Evolutionary conservation across 345 rosid genomes (phyloP).

Genomic region (Noccaea bulbosa): DNA sequence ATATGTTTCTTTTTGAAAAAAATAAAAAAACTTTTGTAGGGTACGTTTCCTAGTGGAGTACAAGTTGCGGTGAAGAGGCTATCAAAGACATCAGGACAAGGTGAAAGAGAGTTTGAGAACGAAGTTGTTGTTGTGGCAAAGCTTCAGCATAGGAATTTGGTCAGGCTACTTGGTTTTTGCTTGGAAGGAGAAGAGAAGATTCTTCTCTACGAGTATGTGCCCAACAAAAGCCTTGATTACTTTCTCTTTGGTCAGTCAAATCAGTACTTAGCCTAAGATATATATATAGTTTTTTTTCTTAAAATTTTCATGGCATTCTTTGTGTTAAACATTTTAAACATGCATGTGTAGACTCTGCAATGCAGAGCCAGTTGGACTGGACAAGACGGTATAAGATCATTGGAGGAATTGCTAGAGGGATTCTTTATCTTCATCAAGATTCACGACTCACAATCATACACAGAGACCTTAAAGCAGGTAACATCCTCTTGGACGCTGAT

Average conservation of each 20-base stretch:
- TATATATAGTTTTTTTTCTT: background rate
- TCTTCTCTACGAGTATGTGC: too few species aligned
- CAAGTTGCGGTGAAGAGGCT: conserved; percentile 20
- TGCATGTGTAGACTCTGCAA: conserved; percentile 27
- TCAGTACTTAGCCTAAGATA: too few species aligned
- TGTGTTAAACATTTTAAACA: background rate
- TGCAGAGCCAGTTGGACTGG: conserved; percentile 41
- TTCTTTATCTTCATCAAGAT: conserved; percentile 50
- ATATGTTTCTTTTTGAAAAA: too few species aligned
- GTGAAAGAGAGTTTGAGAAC: conserved; percentile 6
- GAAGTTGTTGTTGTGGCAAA: conserved; percentile 27
- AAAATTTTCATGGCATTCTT: background rate
- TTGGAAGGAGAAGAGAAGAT: too few species aligned
- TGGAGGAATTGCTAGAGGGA: conserved; percentile 51
- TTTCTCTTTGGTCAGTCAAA: too few species aligned
- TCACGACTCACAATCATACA: conserved; percentile 51
- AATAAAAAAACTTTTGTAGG: too few species aligned
- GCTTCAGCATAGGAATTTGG: too few species aligned
- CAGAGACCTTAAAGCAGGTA: conserved; percentile 49
- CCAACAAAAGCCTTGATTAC: too few species aligned
- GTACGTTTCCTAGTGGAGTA: conserved; percentile 3
- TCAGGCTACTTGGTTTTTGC: too few species aligned
- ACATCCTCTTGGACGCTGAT: conserved; percentile 49
- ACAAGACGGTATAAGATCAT: conserved; percentile 42
- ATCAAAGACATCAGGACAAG: conserved; percentile 29